Evolutionary conservation across 768 basidiomycete species (phyloP).

Genomic region (Tremella fuciformis): DNA sequence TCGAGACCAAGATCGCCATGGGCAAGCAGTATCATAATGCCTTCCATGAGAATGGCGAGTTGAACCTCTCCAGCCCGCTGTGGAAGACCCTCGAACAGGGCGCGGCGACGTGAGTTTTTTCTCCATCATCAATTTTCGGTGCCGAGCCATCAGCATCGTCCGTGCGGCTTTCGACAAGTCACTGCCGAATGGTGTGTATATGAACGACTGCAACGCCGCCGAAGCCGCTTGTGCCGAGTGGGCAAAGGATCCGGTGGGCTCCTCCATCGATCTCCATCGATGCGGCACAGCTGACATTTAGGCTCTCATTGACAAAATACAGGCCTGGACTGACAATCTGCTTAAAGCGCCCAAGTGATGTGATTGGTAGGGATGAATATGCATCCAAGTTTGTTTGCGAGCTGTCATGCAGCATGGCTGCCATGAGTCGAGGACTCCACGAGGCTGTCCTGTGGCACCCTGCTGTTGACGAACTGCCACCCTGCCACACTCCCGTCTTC

Average conservation of each 20-base stretch:
- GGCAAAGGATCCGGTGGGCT: not conserved
- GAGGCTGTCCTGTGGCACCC: too few relatives aligned
- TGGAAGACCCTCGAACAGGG: not conserved
- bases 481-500: too few relatives aligned
- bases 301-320: not conserved
- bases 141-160: not conserved
- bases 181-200: not conserved
- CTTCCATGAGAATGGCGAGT: not conserved
- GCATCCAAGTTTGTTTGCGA: too few relatives aligned
- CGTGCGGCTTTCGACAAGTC: constrained; percentile 3
- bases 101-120: not conserved
- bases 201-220: not conserved
- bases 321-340: not conserved
- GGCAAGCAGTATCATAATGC: not conserved
- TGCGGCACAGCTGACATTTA: not conserved
- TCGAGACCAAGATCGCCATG: not conserved
- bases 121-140: not conserved
- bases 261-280: not conserved
- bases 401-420: too few relatives aligned
- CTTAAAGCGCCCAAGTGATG: not conserved
- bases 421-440: too few relatives aligned
- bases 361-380: too few relatives aligned
- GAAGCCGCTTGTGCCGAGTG: not conserved
- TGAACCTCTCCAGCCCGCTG: not conserved
- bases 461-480: too few relatives aligned